Evolutionary conservation across 2,329 filamentous ascomycete genomes (phyloP).

Genomic region (Pseudogymnoascus pannorum): DNA sequence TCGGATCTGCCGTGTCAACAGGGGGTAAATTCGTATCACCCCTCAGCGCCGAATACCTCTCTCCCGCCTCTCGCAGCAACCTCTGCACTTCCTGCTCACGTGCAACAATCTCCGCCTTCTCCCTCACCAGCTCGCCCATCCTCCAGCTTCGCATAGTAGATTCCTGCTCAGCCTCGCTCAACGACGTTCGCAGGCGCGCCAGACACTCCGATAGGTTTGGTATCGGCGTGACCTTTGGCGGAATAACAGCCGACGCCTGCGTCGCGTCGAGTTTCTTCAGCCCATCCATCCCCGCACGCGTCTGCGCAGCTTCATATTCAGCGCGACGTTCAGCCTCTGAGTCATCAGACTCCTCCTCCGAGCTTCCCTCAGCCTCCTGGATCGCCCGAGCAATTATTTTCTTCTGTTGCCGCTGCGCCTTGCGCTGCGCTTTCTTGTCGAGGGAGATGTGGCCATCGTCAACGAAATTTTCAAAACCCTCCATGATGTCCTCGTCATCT

Average conservation of each 20-base stretch:
- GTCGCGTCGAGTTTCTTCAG: conserved; percentile 40
- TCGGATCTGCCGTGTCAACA: not conserved
- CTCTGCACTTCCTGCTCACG: conserved; percentile 75
- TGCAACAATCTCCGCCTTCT: conserved; percentile 59
- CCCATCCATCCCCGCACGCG: conserved; percentile 76
- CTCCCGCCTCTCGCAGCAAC: conserved; percentile 72
- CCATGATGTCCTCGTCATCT: conserved; percentile 87
- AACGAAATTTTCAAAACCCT: conserved; percentile 88
- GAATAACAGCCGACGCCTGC: conserved; percentile 47
- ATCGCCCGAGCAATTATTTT: conserved; percentile 81
- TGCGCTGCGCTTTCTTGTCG: conserved; percentile 70
- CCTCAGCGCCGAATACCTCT: conserved; percentile 56
- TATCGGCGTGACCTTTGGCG: conserved; percentile 68
- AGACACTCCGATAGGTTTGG: conserved; percentile 65
- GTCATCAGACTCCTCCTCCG: conserved; percentile 59
- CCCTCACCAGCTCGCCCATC: conserved; percentile 59
- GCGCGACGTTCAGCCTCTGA: conserved; percentile 64
- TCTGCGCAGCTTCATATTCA: conserved; percentile 83
- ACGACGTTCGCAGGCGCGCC: conserved; percentile 51
- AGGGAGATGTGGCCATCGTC: conserved; percentile 76
- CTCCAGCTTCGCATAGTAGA: conserved; percentile 52
- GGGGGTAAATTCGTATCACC: conserved; percentile 22
- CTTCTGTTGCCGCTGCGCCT: conserved; percentile 57
- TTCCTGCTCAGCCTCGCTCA: conserved; percentile 56
- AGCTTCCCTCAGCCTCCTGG: conserved; percentile 63